Percentiles rank a stretch among this genome's conserved stretches.
Evolutionary conservation across 352 stramenopile species (phyloP).

Genomic region (Aphanomyces invadans): DNA sequence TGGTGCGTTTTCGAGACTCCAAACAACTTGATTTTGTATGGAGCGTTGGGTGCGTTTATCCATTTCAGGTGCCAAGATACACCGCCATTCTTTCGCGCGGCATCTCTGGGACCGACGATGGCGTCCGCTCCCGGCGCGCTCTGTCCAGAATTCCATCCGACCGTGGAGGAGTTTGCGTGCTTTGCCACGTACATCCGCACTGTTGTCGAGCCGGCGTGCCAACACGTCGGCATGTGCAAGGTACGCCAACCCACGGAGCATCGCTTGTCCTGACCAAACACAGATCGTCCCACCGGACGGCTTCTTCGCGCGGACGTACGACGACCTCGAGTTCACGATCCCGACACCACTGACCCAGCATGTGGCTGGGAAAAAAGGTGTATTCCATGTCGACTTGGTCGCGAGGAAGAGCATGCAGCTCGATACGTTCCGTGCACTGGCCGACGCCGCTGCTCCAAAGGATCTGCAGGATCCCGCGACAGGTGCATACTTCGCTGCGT

Average conservation of each 20-base stretch:
- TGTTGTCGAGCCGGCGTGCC: slow-evolving; percentile 70
- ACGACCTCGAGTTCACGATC: slow-evolving; percentile 47
- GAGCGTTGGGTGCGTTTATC: neutral
- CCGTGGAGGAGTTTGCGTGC: slow-evolving; percentile 69
- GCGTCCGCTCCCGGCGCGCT: neutral
- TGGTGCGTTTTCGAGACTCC: neutral
- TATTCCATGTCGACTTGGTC: slow-evolving; percentile 87
- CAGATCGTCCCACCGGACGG: slow-evolving; percentile 61
- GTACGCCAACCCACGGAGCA: slow-evolving; percentile 30
- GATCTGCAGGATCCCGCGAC: slow-evolving; percentile 1
- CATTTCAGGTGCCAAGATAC: neutral
- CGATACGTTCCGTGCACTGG: slow-evolving; percentile 49
- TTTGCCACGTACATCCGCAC: slow-evolving; percentile 81
- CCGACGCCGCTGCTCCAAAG: slow-evolving; percentile 22
- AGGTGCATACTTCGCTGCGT: neutral
- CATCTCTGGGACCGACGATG: neutral
- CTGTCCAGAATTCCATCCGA: slow-evolving; percentile 82
- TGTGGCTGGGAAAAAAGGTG: slow-evolving; percentile 81
- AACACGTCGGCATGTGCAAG: slow-evolving; percentile 84
- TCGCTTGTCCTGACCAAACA: neutral
- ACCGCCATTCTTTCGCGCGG: neutral
- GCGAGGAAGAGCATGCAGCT: slow-evolving; percentile 69
- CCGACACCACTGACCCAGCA: slow-evolving; percentile 71
- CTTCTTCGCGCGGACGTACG: slow-evolving; percentile 71
- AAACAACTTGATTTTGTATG: neutral